Conservation (phyloP, 164 flowering plant genomes). For the Macadamia integrifolia region DNA sequence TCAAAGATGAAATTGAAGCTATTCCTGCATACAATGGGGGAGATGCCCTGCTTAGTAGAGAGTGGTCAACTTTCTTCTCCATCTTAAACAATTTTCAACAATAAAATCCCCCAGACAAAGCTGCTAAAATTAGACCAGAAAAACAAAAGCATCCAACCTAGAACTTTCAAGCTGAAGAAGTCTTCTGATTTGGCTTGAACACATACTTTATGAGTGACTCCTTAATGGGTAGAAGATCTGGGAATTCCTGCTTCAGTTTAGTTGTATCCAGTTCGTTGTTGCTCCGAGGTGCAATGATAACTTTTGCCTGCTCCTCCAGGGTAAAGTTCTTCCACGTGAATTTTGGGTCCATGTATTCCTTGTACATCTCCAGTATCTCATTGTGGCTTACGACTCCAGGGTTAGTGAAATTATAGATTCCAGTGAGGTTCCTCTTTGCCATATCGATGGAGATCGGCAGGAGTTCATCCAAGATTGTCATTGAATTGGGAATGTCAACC, state of each 20-base stretch:
- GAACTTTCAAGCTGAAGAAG: slow-evolving; percentile 18
- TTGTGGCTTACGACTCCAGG: slow-evolving; percentile 45
- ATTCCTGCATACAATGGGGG: slow-evolving; percentile 6
- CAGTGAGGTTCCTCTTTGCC: slow-evolving; percentile 39
- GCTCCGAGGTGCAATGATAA: slow-evolving; percentile 39
- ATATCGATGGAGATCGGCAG: slow-evolving; percentile 40
- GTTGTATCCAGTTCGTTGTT: slow-evolving; percentile 35
- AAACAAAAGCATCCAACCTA: background rate
- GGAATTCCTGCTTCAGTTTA: slow-evolving; percentile 33
- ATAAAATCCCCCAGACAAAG: background rate
- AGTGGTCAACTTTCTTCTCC: background rate
- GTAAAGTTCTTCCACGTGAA: slow-evolving; percentile 41
- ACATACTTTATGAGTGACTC: slow-evolving; percentile 34
- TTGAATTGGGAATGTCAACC: slow-evolving; percentile 37
- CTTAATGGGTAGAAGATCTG: slow-evolving; percentile 32
- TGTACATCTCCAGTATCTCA: slow-evolving; percentile 38
- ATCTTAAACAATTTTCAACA: background rate
- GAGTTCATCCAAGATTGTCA: slow-evolving; percentile 41
- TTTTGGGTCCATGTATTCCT: slow-evolving; percentile 30
- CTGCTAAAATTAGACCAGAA: slow-evolving; percentile 1
- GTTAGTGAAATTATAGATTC: slow-evolving; percentile 41
- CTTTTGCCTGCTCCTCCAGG: slow-evolving; percentile 42
- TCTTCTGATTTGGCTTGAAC: slow-evolving; percentile 39
- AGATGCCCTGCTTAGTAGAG: background rate
- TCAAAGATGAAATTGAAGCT: slow-evolving; percentile 9